Evolutionary conservation across 176 grass and related monocot species (phyloP), one percentile per base, ranked within the genome.

Genomic region (Oryza longistaminata): DNA sequence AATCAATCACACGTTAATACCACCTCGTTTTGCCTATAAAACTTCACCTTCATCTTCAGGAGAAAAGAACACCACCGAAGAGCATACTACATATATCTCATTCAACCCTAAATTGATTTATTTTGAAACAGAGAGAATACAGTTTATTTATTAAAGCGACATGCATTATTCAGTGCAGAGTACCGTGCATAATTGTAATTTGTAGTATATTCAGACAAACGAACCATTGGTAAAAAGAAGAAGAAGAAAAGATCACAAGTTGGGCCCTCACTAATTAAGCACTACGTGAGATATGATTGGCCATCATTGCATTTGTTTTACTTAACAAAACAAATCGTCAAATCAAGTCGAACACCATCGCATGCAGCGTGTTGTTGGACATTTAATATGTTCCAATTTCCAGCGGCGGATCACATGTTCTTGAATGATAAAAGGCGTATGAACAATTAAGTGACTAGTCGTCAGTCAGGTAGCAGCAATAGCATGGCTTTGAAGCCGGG

Each of bases 401-500:
- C 7, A 67, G 29, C 45, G 62, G 73, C 53, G 62, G 81, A 11
- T 83, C 81, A 62, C 53, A 74, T 48, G 37, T 65, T 48, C 42
- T 25, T 46, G 42, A 73, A 9, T 62, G 14, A 17, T 24, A 31
- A 3, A 29, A 5, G 24, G 24, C 7, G 25, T 5, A 49, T 44
- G 71, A 31, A 29, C 12, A 48, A 19, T 50, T 33, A 24, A 10
- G 6, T 15, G 21, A 61, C 7, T 26, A 45, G 70, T 73, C 40
- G 42, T 13, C 48, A 83, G 35, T 40, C 39, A 40, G 42, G 42
- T 43, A 43, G 42, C 42, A 43, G 42, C 42, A 43, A 40, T 35
- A 29, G 48, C 77, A 79, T 67, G 64, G 27, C 70, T 68, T 88
- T 21, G 14, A 60, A 61, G 83, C 66, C 50, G 74, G 66, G 75